phyloP scores from a whole-genome alignment of 1,284 basidiomycete species.

The Puccinia hordei region DNA sequence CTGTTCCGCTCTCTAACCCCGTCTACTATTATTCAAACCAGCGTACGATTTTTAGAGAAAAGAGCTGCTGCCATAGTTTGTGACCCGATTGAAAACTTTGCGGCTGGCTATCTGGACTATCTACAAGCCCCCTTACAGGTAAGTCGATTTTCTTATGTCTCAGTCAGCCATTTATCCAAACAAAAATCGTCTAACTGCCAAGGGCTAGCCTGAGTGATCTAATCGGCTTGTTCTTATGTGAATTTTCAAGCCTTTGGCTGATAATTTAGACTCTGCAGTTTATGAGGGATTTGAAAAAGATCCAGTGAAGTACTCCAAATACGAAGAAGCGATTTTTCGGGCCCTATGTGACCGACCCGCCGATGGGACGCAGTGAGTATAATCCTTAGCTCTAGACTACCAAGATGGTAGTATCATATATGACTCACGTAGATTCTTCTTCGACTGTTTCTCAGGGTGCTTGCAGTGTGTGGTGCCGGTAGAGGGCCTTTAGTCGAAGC shows the following conservation, averaged over 20 bases:
- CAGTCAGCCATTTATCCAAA: neutral
- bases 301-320: constrained; percentile 91
- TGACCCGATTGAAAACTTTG: constrained; percentile 80
- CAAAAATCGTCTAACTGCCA: neutral
- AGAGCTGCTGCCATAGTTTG: constrained; percentile 63
- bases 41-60: constrained; percentile 56
- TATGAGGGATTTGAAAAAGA: constrained; percentile 98
- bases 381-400: neutral
- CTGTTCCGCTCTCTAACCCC: constrained; percentile 59
- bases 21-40: constrained; percentile 39
- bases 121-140: constrained; percentile 92
- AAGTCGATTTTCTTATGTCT: neutral
- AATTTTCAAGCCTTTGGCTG: constrained; percentile 78
- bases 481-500: constrained; percentile 90
- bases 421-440: neutral
- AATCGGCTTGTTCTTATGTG: neutral
- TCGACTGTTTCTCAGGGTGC: constrained; percentile 64
- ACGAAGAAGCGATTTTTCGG: constrained; percentile 86
- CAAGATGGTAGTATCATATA: neutral
- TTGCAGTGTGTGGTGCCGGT: constrained; percentile 92
- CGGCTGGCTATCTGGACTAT: constrained; percentile 89
- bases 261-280: constrained; percentile 89
- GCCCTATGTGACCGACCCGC: constrained; percentile 74
- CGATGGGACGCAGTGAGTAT: constrained; percentile 56
- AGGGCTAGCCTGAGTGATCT: neutral